These are phyloP conservation scores for Colletotrichum tropicicola DNA, from an alignment of 2,329 filamentous ascomycete species.

Conservation along the genomic window DNA sequence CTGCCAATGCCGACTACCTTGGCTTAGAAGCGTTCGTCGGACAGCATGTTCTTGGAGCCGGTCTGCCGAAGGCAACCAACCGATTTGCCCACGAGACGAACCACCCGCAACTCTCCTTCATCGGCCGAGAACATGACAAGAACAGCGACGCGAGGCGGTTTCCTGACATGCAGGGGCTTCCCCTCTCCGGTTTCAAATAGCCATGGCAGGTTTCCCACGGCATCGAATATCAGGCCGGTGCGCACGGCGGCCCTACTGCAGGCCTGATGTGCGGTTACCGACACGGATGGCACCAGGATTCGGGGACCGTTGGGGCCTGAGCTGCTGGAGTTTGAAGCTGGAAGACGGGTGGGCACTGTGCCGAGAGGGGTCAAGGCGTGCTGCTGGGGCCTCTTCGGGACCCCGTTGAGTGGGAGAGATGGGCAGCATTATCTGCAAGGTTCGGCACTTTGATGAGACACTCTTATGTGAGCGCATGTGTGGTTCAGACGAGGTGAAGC, in stretches of 20 bases:
- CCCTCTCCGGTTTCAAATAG: conserved; percentile 20
- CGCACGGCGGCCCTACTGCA: background rate
- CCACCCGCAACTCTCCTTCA: background rate
- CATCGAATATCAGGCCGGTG: background rate
- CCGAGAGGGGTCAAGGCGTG: conserved; percentile 14
- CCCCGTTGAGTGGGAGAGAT: conserved; percentile 15
- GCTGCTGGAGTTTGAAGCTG: background rate
- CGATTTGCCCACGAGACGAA: background rate
- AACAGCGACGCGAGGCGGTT: background rate
- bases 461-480: background rate
- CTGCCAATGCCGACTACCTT: too few relatives aligned
- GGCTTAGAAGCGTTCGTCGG: too few relatives aligned
- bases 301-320: conserved; percentile 20
- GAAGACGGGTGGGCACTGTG: conserved; percentile 3
- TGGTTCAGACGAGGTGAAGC: conserved; percentile 1
- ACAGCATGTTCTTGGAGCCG: too few relatives aligned
- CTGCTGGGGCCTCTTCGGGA: background rate
- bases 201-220: background rate
- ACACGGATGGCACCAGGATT: background rate
- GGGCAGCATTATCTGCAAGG: conserved; percentile 22
- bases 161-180: conserved; percentile 18
- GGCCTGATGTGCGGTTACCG: background rate
- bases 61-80: background rate
- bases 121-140: background rate
- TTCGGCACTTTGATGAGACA: conserved; percentile 28